These are phyloP conservation scores for Pyrus hybrid DNA, from an alignment of 331 rosid genomes.

Conservation along the genomic window DNA sequence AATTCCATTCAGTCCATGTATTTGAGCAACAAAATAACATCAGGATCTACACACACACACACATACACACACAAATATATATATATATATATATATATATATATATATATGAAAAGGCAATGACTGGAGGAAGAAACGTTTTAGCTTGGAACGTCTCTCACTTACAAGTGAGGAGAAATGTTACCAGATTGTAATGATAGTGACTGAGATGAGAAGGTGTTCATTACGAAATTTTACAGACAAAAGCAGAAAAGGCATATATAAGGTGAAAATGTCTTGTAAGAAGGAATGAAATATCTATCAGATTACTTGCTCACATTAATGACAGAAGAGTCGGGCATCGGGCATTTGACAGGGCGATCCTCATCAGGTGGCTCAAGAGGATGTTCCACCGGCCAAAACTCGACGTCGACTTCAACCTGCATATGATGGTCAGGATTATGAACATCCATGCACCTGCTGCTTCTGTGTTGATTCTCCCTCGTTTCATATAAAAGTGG, in stretches of 20 bases:
- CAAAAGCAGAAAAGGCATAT: not conserved
- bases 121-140: too few species aligned
- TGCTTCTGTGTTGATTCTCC: slow-evolving; percentile 2
- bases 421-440: slow-evolving; percentile 3
- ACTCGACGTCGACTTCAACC: slow-evolving; percentile 41
- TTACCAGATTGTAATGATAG: too few species aligned
- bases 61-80: too few species aligned
- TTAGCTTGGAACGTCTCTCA: too few species aligned
- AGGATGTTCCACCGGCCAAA: slow-evolving; percentile 88
- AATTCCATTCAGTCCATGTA: not conserved
- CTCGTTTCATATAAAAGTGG: slow-evolving; percentile 29
- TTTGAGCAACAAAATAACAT: not conserved
- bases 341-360: slow-evolving; percentile 88
- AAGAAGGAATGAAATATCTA: not conserved
- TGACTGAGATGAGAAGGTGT: not conserved
- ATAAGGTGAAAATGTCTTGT: not conserved
- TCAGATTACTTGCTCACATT: slow-evolving; percentile 35
- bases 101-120: not conserved
- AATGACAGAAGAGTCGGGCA: slow-evolving; percentile 74
- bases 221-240: not conserved
- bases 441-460: not conserved
- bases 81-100: too few species aligned
- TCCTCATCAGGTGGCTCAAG: slow-evolving; percentile 89
- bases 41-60: not conserved
- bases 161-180: too few species aligned